Evolutionary conservation across 2,329 filamentous ascomycete genomes (phyloP), one percentile per base, ranked within the genome.

Genomic region (Allantophomopsis lycopodina): DNA sequence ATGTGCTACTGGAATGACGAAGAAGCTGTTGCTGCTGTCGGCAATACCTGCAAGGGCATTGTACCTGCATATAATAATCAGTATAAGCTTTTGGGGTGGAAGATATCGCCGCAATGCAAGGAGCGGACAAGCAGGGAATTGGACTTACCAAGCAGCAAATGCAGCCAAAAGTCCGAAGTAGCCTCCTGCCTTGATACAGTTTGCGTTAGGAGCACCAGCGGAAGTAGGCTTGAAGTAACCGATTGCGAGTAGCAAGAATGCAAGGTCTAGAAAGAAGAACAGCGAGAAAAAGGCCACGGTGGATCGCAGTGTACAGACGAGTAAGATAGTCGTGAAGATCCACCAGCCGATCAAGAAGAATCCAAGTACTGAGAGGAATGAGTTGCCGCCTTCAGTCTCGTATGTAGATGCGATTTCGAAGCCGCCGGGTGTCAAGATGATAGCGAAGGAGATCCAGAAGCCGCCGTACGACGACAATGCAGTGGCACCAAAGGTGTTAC

Each of bases 1-100:
- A 69, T 94, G 87, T 52, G 83, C 79, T 46, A 95, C 87, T 38
- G 88, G 89, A 45, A 94, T 76, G 60, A 91, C 71, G 69, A 94
- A 91, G 77, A 94, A 94, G 20, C 73, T 79, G 63, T 79, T 79
- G 68, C 85, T 91, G 53, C 44, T 68, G 51, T 91, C 84, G 45
- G 81, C 79, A 42, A 91, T 74, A 73, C 84, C 84, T 39, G 83
- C 83, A 44, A 89, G 68, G 31, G 85, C 84, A 53, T 86, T 87
- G 62, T 89, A 93, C 23, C 23, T 28, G 23, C 23, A 28, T 28
- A 28, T 28, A 10, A 4, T 4, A 28, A 8, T 28, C 23, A 28
- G 23, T 28, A 28, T 28, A 28, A 10, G 23, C 4, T 28, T 28
- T 28, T 8, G 23, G 3, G 5, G 5, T 6, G 7, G 23, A 8